phyloP scores from a whole-genome alignment of 345 rosid genomes.

The Moringa oleifera region DNA sequence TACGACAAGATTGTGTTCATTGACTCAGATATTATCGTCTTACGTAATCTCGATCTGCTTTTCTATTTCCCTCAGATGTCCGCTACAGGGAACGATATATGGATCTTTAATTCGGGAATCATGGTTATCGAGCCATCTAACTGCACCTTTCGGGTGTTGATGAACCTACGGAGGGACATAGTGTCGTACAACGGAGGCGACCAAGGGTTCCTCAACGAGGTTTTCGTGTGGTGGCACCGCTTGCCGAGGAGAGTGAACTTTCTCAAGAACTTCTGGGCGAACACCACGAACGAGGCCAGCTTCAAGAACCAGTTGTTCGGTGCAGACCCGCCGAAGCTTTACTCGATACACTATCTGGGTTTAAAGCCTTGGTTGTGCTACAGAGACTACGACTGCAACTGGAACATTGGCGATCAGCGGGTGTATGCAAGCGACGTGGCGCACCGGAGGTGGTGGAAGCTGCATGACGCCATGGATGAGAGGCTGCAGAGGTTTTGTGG shows the following conservation, averaged over 20 bases:
- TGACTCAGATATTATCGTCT: conserved; percentile 80
- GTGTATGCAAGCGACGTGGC: conserved; percentile 95
- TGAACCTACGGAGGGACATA: conserved; percentile 56
- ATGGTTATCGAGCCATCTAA: conserved; percentile 97
- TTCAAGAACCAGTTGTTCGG: conserved; percentile 68
- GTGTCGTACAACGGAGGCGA: conserved; percentile 95
- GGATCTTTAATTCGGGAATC: conserved; percentile 86
- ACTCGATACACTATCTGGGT: conserved; percentile 77
- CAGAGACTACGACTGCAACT: conserved; percentile 92
- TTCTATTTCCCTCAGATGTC: conserved; percentile 85
- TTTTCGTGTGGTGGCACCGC: conserved; percentile 93
- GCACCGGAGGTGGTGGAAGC: conserved; percentile 76
- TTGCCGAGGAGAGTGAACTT: conserved; percentile 75
- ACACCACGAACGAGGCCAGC: conserved; percentile 56
- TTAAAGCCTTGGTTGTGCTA: conserved; percentile 90
- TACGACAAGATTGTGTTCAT: conserved; percentile 83
- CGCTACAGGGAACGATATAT: conserved; percentile 81
- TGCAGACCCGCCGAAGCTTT: conserved; percentile 71
- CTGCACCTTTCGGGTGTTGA: conserved; percentile 64
- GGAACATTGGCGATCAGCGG: conserved; percentile 43
- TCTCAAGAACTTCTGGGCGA: conserved; percentile 87
- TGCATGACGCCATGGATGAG: conserved; percentile 66
- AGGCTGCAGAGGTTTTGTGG: conserved; percentile 59
- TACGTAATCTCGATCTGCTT: conserved; percentile 69
- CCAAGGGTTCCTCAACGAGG: conserved; percentile 82